phyloP scores from a whole-genome alignment of 2,329 filamentous ascomycete species.

The Aureobasidium sp. region DNA sequence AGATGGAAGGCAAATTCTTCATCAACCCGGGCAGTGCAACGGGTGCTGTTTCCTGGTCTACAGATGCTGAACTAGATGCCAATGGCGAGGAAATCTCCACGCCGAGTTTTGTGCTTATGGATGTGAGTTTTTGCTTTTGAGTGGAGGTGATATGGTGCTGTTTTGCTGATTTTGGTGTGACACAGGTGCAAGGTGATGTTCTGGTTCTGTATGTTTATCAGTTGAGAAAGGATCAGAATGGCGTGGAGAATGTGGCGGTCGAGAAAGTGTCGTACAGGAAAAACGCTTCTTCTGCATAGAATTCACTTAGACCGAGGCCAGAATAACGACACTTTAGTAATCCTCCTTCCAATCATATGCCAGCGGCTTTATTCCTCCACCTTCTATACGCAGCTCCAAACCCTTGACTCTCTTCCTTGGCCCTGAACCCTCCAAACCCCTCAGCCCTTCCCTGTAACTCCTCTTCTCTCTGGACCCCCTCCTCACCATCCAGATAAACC shows the following conservation, averaged over 20 bases:
- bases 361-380: not conserved
- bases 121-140: slow-evolving; percentile 57
- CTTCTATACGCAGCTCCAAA: slow-evolving; percentile 3
- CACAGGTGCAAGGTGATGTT: slow-evolving; percentile 87
- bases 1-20: slow-evolving; percentile 65
- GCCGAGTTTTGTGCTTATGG: slow-evolving; percentile 95
- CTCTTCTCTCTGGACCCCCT: too few relatives aligned
- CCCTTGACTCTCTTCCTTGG: not conserved
- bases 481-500: slow-evolving; percentile 19
- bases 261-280: slow-evolving; percentile 50
- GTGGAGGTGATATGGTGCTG: too few relatives aligned
- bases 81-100: slow-evolving; percentile 57
- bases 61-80: slow-evolving; percentile 25
- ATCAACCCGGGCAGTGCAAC: slow-evolving; percentile 62
- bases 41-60: slow-evolving; percentile 53
- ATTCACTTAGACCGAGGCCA: too few relatives aligned
- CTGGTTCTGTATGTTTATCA: slow-evolving; percentile 89
- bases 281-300: slow-evolving; percentile 3
- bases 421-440: not conserved
- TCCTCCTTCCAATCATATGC: not conserved
- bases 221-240: slow-evolving; percentile 43
- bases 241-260: slow-evolving; percentile 45
- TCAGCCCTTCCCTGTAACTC: not conserved
- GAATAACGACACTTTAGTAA: not conserved
- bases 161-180: too few relatives aligned